Base-by-base conservation (phyloP, 768 basidiomycete genomes). In the Tremella yokohamensis region DNA sequence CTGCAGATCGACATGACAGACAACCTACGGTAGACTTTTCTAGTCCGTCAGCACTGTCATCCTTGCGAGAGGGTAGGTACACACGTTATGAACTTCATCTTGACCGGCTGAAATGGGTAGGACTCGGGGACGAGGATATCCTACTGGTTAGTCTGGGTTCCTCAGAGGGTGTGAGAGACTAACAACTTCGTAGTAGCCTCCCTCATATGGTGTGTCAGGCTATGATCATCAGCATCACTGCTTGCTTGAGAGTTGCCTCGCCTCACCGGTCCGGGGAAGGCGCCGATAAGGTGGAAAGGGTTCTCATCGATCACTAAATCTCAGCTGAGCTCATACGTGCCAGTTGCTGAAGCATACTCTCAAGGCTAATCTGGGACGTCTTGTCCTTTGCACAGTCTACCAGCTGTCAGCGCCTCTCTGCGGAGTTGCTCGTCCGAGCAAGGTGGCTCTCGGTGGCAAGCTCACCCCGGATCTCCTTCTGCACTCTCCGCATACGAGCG, bases 51-150 rank as follows among this genome's bases (percentile, higher is more conserved):
- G 54, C 44, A 55, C 8, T 44, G 3, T 25, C 44, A 45, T 18
- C 24, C 2, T 38, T 18, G 16, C 19, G 60, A 24, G 20, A 25
- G 16, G 22, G 19, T 7, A 19, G 20, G 18, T 11, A 75, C 79
- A 57, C 39, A 79, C 38, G 93, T 98, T 61, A 94, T 85, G 78
- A 98, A 97, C 76, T 92, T 93, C 90, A 97, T 96, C 82, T 97
- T 96, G 54, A 93, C 87, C 0, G 94, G 91, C 73, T 91, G 88
- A 55, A 79, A 79, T 0, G 78, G 78, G 50, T 77, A 76, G 49
- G 89, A 84, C 44, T 91, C 89, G 8, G 92, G 92, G 66, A 97
- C 90, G 18, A 87, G 81, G 64, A 97, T 97, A 72, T 97, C 92
- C 89, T 90, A 26, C 39, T 19, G 38, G 4, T 34, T 52, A 39